A percentile compares a stretch with the other conserved stretches of the same genome.
phyloP scores from a whole-genome alignment of 306 rosid genomes.

The Mimosa pudica region DNA sequence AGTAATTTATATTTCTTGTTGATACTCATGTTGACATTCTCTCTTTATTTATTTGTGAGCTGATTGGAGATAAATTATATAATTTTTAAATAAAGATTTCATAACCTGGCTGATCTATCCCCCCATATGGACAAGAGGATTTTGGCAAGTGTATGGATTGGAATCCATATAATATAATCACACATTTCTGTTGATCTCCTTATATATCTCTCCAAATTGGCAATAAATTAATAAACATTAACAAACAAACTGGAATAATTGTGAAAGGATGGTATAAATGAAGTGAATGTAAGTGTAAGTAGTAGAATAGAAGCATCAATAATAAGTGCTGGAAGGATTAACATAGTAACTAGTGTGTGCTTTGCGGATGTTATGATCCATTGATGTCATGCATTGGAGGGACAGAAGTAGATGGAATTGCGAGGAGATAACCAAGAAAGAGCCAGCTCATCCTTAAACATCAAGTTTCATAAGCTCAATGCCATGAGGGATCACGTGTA shows the following conservation, averaged over 20 bases:
- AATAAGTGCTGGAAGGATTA: too few relatives aligned
- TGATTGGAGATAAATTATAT: neutral
- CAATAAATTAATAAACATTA: too few relatives aligned
- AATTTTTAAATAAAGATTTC: neutral
- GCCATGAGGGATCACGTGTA: conserved; percentile 60
- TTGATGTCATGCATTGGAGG: neutral
- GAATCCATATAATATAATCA: too few relatives aligned
- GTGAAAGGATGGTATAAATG: neutral
- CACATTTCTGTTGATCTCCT: too few relatives aligned
- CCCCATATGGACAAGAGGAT: neutral
- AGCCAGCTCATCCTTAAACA: conserved; percentile 34
- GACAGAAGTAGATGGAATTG: neutral
- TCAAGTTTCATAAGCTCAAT: conserved; percentile 20
- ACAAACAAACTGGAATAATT: too few relatives aligned
- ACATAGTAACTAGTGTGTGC: neutral
- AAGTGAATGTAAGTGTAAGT: neutral
- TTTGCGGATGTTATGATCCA: neutral
- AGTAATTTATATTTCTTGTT: too few relatives aligned
- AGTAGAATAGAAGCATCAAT: neutral
- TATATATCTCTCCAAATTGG: too few relatives aligned
- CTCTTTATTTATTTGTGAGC: neutral
- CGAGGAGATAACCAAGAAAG: neutral
- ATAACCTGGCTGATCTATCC: neutral
- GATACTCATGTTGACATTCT: neutral
- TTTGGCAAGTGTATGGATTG: too few relatives aligned